Percentiles rank a stretch among this genome's conserved stretches.
Evolutionary conservation across 257 asterid genomes (phyloP).

Genomic region (Echites panduratus): DNA sequence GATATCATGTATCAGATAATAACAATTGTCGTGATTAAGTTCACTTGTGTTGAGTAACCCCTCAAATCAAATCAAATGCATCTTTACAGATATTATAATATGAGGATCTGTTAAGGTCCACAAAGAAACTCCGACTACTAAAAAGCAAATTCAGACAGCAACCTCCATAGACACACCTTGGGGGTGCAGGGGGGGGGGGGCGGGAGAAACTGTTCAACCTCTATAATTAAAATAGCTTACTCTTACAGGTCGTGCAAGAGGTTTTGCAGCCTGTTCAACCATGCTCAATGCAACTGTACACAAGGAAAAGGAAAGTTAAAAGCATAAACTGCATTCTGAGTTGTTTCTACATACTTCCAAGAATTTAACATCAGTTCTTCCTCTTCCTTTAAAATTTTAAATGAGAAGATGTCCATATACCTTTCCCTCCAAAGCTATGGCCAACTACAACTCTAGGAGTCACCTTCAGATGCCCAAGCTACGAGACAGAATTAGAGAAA

Average conservation of each 20-base stretch:
- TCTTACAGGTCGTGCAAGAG: constrained; percentile 97
- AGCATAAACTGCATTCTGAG: neutral
- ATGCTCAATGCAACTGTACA: constrained; percentile 91
- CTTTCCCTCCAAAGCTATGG: constrained; percentile 99
- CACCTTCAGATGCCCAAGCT: constrained; percentile 84
- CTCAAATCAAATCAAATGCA: neutral
- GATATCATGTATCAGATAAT: neutral
- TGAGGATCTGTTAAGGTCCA: neutral
- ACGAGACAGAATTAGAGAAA: constrained; percentile 17
- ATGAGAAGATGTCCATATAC: constrained; percentile 32
- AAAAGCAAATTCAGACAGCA: neutral
- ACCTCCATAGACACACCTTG: neutral
- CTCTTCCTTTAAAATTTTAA: neutral
- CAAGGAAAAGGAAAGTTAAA: constrained; percentile 18
- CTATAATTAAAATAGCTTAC: constrained; percentile 37
- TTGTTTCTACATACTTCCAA: neutral
- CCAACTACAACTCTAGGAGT: constrained; percentile 94
- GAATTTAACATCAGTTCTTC: neutral
- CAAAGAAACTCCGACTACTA: neutral
- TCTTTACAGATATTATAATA: neutral
- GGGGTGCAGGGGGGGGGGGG: no score
- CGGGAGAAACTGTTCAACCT: neutral
- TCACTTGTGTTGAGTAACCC: neutral
- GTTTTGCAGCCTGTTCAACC: constrained; percentile 95
- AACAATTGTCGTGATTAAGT: neutral